phyloP scores from a whole-genome alignment of 306 rosid species.

The Sechiopsis laciniata region DNA sequence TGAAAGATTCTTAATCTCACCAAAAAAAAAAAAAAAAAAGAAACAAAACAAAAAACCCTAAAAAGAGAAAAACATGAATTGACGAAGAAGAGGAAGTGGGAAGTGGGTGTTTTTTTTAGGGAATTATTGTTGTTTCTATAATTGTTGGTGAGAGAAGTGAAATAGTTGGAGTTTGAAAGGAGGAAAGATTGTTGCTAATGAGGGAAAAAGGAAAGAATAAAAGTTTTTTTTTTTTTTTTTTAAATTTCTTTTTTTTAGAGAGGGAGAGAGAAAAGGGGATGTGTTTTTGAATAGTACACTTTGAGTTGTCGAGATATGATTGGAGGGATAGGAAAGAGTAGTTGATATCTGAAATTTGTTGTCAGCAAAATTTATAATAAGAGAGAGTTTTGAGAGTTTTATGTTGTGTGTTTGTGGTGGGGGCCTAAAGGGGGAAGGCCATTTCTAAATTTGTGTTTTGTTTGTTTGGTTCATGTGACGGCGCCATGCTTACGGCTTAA shows the following conservation, averaged over 20 bases:
- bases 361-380: background rate
- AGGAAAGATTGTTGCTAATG: conserved; percentile 16
- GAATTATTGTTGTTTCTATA: conserved; percentile 37
- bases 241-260: background rate
- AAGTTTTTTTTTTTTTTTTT: too few relatives aligned
- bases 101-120: background rate
- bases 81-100: background rate
- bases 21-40: background rate
- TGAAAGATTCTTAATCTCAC: conserved; percentile 4
- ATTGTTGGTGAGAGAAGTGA: conserved; percentile 30
- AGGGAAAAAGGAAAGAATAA: background rate
- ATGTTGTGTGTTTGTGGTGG: background rate
- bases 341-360: conserved; percentile 21
- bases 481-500: background rate
- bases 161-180: conserved; percentile 17
- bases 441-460: background rate
- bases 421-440: background rate
- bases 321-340: conserved; percentile 17
- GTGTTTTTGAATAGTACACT: background rate
- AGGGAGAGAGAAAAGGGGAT: background rate
- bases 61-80: conserved; percentile 5
- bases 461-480: background rate
- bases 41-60: conserved; percentile 3
- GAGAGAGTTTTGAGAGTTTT: background rate
- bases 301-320: conserved; percentile 31